Evolutionary conservation across 805 yeast species (phyloP).

Genomic region (Kuraishia molischiana): DNA sequence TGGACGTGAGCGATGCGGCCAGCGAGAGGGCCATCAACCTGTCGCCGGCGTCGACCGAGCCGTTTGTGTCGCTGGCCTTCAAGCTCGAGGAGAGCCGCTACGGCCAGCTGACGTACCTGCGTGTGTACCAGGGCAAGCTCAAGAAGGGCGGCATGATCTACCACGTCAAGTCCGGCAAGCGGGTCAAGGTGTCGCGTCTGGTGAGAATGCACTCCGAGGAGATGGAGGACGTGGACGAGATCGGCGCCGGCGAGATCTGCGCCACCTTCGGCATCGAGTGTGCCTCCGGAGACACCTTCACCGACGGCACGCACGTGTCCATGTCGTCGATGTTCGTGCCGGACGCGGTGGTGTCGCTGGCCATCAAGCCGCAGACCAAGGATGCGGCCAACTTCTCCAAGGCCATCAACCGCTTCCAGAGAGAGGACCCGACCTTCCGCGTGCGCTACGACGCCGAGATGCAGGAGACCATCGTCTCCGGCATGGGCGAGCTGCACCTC

Average conservation of each 20-base stretch:
- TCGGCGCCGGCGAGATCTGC: conserved; percentile 97
- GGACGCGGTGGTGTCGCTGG: conserved; percentile 93
- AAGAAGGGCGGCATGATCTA: conserved; percentile 84
- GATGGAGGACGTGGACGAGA: conserved; percentile 95
- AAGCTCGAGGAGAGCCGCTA: conserved; percentile 97
- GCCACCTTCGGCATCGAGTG: conserved; percentile 99
- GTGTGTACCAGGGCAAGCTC: conserved; percentile 94
- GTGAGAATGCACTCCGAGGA: conserved; percentile 99
- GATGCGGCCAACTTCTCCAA: conserved; percentile 88
- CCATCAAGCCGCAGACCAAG: conserved; percentile 80
- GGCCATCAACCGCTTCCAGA: conserved; percentile 95
- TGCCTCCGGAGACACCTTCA: conserved; percentile 96
- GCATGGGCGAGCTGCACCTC: conserved; percentile 97
- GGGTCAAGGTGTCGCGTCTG: conserved; percentile 83
- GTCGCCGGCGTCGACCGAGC: conserved; percentile 61
- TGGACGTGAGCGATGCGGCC: conserved; percentile 46
- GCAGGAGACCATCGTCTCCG: conserved; percentile 90
- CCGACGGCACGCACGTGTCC: conserved; percentile 62
- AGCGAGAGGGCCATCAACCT: conserved; percentile 64
- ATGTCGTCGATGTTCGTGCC: conserved; percentile 99
- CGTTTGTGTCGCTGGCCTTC: conserved; percentile 96
- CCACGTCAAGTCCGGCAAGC: conserved; percentile 88
- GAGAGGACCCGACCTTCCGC: conserved; percentile 97
- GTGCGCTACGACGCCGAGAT: conserved; percentile 85
- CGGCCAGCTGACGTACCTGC: conserved; percentile 93